phyloP scores from a whole-genome alignment of 208 protist genomes.

The Porcisia hertigi region DNA sequence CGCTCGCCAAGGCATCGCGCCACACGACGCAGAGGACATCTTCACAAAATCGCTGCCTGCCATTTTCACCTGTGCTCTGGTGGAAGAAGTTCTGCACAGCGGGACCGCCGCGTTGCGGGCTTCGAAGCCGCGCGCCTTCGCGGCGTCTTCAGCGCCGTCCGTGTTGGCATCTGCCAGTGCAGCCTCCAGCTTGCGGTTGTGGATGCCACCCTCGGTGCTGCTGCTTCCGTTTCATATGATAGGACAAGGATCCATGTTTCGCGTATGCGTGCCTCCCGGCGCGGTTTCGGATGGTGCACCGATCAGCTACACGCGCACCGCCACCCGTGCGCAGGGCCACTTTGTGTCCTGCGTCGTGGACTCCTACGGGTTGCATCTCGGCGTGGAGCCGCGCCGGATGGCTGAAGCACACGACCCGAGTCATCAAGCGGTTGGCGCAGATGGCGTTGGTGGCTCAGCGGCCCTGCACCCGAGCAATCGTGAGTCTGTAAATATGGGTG shows the following conservation, averaged over 20 bases:
- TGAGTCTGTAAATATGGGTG: background rate
- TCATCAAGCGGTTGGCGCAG: too few relatives aligned
- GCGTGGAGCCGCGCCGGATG: background rate
- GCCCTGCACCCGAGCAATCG: background rate
- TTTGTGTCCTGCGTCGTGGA: conserved; percentile 11
- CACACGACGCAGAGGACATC: conserved; percentile 21
- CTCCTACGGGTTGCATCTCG: conserved; percentile 14
- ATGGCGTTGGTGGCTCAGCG: background rate
- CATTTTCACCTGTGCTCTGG: conserved; percentile 64
- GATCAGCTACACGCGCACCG: background rate
- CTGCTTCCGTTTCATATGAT: conserved; percentile 63
- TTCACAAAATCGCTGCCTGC: conserved; percentile 46
- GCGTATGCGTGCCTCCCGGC: conserved; percentile 40
- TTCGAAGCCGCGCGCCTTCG: background rate
- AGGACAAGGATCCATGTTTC: conserved; percentile 42
- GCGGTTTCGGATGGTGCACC: too few relatives aligned
- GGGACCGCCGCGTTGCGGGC: background rate
- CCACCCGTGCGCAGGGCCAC: conserved; percentile 5
- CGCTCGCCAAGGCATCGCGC: conserved; percentile 29
- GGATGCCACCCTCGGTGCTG: conserved; percentile 60
- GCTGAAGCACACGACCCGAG: background rate
- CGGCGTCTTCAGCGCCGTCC: background rate
- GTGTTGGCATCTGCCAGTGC: background rate
- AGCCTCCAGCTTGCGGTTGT: conserved; percentile 9
- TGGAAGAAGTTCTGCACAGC: conserved; percentile 45